Evolutionary conservation across 306 rosid species (phyloP).

Genomic region (Luffa aegyptiaca): DNA sequence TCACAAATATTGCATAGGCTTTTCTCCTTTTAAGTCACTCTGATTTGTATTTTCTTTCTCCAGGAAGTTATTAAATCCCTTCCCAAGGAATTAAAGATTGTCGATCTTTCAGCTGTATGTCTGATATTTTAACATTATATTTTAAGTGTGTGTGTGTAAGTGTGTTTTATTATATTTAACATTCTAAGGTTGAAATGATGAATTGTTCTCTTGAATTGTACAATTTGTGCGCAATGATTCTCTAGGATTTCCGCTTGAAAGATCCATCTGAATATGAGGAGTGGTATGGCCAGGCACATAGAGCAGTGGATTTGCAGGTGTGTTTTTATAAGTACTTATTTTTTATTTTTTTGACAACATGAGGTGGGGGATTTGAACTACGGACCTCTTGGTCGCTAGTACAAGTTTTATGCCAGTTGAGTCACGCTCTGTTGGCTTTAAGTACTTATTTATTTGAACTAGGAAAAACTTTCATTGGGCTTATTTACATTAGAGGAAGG

Average conservation of each 20-base stretch:
- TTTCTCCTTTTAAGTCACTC: neutral
- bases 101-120: constrained; percentile 97
- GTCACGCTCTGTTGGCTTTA: too few relatives aligned
- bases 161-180: neutral
- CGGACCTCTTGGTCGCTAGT: too few relatives aligned
- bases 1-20: neutral
- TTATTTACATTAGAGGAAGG: neutral
- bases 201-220: neutral
- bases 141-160: neutral
- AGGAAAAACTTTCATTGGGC: neutral
- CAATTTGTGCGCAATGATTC: neutral
- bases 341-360: neutral
- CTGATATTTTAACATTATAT: neutral
- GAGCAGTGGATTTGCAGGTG: constrained; percentile 78
- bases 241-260: constrained; percentile 80
- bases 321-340: neutral
- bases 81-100: constrained; percentile 78
- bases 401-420: too few relatives aligned
- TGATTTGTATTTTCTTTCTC: constrained; percentile 11
- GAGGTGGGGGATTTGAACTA: too few relatives aligned
- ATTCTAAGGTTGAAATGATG: neutral
- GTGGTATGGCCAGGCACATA: constrained; percentile 90
- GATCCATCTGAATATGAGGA: constrained; percentile 80
- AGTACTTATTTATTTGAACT: neutral
- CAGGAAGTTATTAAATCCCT: constrained; percentile 92